phyloP scores from a whole-genome alignment of 495 filamentous ascomycete genomes.

The Sphaerosporella brunnea region DNA sequence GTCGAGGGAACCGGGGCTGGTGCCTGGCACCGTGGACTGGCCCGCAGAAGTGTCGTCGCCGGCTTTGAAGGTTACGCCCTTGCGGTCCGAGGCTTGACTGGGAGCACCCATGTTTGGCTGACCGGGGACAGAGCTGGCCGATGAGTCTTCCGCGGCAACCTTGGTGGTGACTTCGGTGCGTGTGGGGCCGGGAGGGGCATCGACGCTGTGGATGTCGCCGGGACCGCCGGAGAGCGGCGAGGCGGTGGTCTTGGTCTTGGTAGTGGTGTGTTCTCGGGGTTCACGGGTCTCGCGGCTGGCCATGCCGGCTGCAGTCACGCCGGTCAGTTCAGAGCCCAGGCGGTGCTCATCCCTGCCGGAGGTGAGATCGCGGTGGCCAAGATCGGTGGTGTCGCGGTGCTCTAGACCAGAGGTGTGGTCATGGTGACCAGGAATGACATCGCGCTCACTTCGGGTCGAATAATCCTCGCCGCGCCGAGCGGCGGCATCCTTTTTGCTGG shows the following conservation, averaged over 20 bases:
- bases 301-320: constrained; percentile 7
- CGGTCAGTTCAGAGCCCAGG: constrained; percentile 34
- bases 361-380: constrained; percentile 27
- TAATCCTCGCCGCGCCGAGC: not conserved
- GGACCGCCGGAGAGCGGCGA: not conserved
- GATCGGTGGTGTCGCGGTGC: not conserved
- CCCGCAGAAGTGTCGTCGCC: constrained; percentile 2
- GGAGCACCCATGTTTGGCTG: not conserved
- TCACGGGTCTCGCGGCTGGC: not conserved
- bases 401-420: not conserved
- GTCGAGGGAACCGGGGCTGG: not conserved
- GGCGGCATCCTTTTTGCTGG: not conserved
- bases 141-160: not conserved
- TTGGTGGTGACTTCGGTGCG: not conserved
- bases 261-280: not conserved
- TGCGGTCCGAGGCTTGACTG: not conserved
- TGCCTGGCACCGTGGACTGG: not conserved
- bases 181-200: constrained; percentile 7
- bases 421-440: not conserved
- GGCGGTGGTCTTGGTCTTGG: not conserved
- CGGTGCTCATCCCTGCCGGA: constrained; percentile 32
- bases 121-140: not conserved
- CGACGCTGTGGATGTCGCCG: not conserved
- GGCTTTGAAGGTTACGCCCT: not conserved
- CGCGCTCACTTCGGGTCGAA: too few species aligned